Evolutionary conservation across 805 yeast genomes (phyloP), one percentile per base, ranked within the genome.

Genomic region (Candida mattraensis): DNA sequence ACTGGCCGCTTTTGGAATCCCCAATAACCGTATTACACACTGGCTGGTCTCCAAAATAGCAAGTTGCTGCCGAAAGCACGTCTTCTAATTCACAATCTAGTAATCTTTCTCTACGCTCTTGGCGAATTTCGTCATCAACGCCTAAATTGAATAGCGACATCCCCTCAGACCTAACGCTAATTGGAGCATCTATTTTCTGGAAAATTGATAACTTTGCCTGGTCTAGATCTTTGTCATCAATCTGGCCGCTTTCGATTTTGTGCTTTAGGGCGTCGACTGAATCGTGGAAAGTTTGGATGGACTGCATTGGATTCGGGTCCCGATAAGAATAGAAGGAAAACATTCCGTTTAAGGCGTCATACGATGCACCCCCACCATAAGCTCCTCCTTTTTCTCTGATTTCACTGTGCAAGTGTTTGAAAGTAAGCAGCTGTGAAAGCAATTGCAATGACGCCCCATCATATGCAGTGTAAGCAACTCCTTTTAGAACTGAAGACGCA

Each of bases 321-420:
- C 99, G 74, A 66, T 91, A 93, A 0, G 98, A 88, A 63, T 83
- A 93, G 63, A 72, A 87, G 21, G 84, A 74, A 52, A 91, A 77
- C 3, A 80, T 51, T 0, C 97, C 98, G 33, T 84, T 87, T 15
- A 86, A 56, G 0, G 91, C 87, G 56, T 82, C 85, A 58, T 81
- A 93, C 6, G 75, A 64, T 4, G 95, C 84, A 4, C 99, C 99
- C 5, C 96, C 98, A 6, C 99, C 99, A 56, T 93, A 93, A 0
- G 99, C 99, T 40, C 99, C 99, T 39, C 96, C 96, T 53, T 91
- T 79, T 56, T 93, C 99, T 47, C 99, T 76, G 24, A 93, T 79
- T 45, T 88, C 95, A 9, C 87, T 76, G 60, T 93, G 99, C 31
- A 93, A 66, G 48, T 85, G 77, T 53, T 84, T 86, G 62, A 83